These are phyloP conservation scores for Ascomycota sp. DNA, from an alignment of 2,329 filamentous ascomycete genomes.

Conservation along the genomic window DNA sequence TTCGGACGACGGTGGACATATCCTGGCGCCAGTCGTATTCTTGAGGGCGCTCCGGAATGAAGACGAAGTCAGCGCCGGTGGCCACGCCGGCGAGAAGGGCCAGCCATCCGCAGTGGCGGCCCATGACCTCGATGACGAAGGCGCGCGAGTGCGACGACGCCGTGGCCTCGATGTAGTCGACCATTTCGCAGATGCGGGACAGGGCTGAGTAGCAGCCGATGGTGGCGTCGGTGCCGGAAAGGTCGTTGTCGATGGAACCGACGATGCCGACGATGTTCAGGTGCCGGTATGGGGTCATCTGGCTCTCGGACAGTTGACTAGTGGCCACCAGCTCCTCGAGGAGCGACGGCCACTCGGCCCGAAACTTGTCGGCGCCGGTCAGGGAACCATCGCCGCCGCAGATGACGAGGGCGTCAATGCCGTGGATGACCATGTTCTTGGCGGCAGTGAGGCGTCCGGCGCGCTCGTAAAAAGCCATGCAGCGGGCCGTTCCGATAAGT, in stretches of 20 bases:
- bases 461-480: conserved; percentile 80
- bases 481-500: conserved; percentile 84
- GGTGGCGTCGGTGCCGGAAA: conserved; percentile 90
- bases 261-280: conserved; percentile 94
- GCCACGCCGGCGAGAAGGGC: conserved; percentile 91
- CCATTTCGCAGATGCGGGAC: conserved; percentile 79
- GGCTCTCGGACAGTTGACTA: conserved; percentile 47
- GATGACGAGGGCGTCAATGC: conserved; percentile 90
- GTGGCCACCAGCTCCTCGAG: conserved; percentile 64
- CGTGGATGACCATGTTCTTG: conserved; percentile 82
- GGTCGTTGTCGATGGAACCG: conserved; percentile 95
- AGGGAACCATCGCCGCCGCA: conserved; percentile 93
- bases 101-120: conserved; percentile 91
- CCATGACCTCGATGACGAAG: conserved; percentile 98
- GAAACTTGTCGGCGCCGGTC: conserved; percentile 87
- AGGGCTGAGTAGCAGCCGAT: conserved; percentile 94
- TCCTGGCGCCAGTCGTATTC: conserved; percentile 73
- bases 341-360: conserved; percentile 77
- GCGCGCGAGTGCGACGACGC: conserved; percentile 86
- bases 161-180: conserved; percentile 93
- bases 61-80: conserved; percentile 88
- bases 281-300: conserved; percentile 58
- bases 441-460: conserved; percentile 66
- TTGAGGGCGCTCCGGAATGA: conserved; percentile 87
- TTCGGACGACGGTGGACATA: conserved; percentile 60